A percentile compares a stretch with the other conserved stretches of the same genome.
These are phyloP conservation scores for Phytophthora uliginosa DNA, from an alignment of 352 stramenopile genomes.

Conservation along the genomic window DNA sequence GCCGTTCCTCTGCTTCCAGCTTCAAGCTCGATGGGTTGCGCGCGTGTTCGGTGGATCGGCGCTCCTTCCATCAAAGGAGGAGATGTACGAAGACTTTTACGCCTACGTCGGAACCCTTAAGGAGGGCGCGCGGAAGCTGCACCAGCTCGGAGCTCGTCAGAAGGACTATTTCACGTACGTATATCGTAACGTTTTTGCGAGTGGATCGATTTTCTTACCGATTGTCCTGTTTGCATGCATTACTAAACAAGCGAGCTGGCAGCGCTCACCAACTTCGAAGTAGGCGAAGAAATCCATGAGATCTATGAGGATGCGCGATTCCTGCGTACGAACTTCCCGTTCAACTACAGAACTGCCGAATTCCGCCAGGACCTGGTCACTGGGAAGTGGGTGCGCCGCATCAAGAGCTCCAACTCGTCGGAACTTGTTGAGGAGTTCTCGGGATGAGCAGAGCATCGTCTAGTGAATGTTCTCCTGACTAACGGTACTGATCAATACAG, in stretches of 20 bases:
- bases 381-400: slow-evolving; percentile 54
- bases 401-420: slow-evolving; percentile 32
- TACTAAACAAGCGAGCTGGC: slow-evolving; percentile 46
- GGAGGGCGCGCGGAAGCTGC: slow-evolving; percentile 68
- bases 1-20: slow-evolving; percentile 84
- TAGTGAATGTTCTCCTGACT: not conserved
- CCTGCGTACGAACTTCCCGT: slow-evolving; percentile 65
- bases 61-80: slow-evolving; percentile 63
- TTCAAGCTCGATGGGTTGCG: slow-evolving; percentile 80
- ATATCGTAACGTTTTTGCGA: not conserved
- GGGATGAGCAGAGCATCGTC: slow-evolving; percentile 6
- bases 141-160: slow-evolving; percentile 66
- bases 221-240: not conserved
- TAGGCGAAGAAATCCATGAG: slow-evolving; percentile 59
- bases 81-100: slow-evolving; percentile 79
- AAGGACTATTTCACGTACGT: slow-evolving; percentile 65
- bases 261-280: slow-evolving; percentile 42
- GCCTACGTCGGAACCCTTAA: slow-evolving; percentile 51
- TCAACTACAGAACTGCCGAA: slow-evolving; percentile 72
- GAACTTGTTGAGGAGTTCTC: slow-evolving; percentile 46
- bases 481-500: not conserved
- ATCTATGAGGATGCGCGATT: slow-evolving; percentile 77
- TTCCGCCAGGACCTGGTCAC: slow-evolving; percentile 53
- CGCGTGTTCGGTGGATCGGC: slow-evolving; percentile 56
- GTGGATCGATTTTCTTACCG: not conserved